Evolutionary conservation across 805 yeast species (phyloP), one percentile per base, ranked within the genome.

Genomic region (Schwanniomyces sp.): DNA sequence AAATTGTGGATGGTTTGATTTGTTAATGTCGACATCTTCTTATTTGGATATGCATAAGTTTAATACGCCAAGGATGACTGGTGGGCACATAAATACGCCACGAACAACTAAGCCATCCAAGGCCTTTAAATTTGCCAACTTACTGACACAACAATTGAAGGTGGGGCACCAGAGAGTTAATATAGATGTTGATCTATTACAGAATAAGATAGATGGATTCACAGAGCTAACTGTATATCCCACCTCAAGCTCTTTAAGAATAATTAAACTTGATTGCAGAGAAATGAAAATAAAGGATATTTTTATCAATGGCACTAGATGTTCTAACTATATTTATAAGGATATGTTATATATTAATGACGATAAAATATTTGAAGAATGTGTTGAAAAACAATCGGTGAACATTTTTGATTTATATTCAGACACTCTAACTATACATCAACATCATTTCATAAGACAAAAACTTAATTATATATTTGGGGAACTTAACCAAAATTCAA

Each of bases 161-260:
- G 79, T 92, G 18, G 91, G 92, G 4, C 96, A 91, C 63, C 97
- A 92, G 64, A 79, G 86, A 54, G 87, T 92, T 11, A 77, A 80
- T 24, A 67, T 92, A 16, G 96, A 91, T 61, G 81, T 92, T 4
- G 96, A 91, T 62, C 70, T 91, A 38, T 77, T 82, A n/a, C 71
- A 75, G 14, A 76, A 79, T 51, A 58, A 69, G 17, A 69, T 91
- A 5, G 61, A 59, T 0, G 99, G 98, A 12, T 76, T 80, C 54
- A 90, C 97, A 0, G 97, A 91, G 59, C 69, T 94, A 28, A 86
- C 94, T 1, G 73, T 91, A 2, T 75, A 88, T 14, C 97, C 99
- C 0, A 69, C 81, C 12, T 80, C 83, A 44, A 70, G 83, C 17
- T 58, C 72, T 1, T 69, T 92, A 40, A 80, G 79, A 48, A 69